Conservation (phyloP, 208 protist genomes). For the Trypanosoma cruzi region DNA sequence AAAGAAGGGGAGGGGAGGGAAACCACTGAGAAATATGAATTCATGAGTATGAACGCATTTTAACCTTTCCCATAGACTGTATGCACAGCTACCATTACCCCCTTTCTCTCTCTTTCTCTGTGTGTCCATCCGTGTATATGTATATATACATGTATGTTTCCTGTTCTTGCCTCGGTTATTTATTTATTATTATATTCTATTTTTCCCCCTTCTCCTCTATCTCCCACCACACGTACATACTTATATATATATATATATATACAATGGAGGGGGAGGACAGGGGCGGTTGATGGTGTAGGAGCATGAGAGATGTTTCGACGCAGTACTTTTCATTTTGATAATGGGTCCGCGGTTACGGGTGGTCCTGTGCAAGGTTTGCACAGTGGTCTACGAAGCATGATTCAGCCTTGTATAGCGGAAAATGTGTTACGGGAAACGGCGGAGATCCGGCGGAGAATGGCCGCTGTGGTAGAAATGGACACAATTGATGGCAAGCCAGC, state of each 20-base stretch:
- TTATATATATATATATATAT: slow-evolving; percentile 1
- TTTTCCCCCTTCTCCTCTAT: background rate
- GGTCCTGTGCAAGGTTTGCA: slow-evolving; percentile 16
- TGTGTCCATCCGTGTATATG: too few relatives aligned
- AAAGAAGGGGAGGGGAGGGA: background rate
- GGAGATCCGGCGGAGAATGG: slow-evolving; percentile 25
- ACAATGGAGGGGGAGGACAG: slow-evolving; percentile 2
- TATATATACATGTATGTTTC: too few relatives aligned
- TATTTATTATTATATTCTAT: slow-evolving; percentile 27
- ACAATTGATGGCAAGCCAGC: background rate
- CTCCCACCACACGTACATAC: background rate
- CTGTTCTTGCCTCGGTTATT: background rate
- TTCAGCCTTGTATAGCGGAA: slow-evolving; percentile 44
- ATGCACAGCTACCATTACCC: background rate
- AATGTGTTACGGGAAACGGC: slow-evolving; percentile 41
- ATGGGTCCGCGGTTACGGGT: slow-evolving; percentile 1
- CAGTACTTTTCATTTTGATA: slow-evolving; percentile 4
- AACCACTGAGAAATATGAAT: background rate
- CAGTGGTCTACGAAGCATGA: slow-evolving; percentile 27
- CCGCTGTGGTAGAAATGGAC: slow-evolving; percentile 39
- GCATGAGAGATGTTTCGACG: slow-evolving; percentile 26
- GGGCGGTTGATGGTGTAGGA: background rate
- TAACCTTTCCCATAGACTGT: background rate
- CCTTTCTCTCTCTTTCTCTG: too few relatives aligned
- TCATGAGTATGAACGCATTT: background rate